Conservation (phyloP, 2,329 filamentous ascomycete species). For the Hymenoscyphus occultus region DNA sequence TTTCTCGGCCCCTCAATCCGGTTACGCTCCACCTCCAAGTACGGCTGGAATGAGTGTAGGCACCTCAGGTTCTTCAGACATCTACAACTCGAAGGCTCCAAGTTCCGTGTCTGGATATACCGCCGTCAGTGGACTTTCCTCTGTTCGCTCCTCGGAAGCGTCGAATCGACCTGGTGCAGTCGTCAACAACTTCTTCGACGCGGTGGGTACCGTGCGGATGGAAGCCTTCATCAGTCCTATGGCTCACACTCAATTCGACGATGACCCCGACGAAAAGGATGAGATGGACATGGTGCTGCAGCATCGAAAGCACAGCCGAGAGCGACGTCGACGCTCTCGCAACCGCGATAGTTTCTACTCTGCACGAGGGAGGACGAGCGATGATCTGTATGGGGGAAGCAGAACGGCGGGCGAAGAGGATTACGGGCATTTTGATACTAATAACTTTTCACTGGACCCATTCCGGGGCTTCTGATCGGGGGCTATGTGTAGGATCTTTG, state of each 20-base stretch:
- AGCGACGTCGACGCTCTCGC: constrained; percentile 30
- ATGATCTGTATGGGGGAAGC: constrained; percentile 49
- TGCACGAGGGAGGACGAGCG: constrained; percentile 39
- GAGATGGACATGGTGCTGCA: constrained; percentile 33
- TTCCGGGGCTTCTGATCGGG: constrained; percentile 55
- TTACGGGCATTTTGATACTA: constrained; percentile 38
- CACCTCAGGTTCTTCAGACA: constrained; percentile 60
- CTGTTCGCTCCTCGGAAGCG: constrained; percentile 35
- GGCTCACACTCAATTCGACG: constrained; percentile 37
- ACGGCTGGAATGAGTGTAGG: constrained; percentile 55
- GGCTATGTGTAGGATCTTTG: neutral
- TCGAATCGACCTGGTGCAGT: constrained; percentile 32
- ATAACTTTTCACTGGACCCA: constrained; percentile 52
- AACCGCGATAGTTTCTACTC: constrained; percentile 34
- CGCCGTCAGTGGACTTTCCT: constrained; percentile 39
- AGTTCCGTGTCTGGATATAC: constrained; percentile 40
- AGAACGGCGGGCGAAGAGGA: constrained; percentile 53
- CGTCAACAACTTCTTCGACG: constrained; percentile 67
- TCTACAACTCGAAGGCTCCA: constrained; percentile 54
- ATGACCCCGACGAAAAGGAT: constrained; percentile 35
- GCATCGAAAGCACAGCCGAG: constrained; percentile 30
- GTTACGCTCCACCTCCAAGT: constrained; percentile 47
- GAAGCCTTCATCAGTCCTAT: constrained; percentile 84
- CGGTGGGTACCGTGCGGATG: constrained; percentile 90
- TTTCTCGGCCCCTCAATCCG: constrained; percentile 50